Percentiles rank a stretch among this genome's conserved stretches.
Evolutionary conservation across 2,329 filamentous ascomycete species (phyloP).

Genomic region (Trichothecium roseum): DNA sequence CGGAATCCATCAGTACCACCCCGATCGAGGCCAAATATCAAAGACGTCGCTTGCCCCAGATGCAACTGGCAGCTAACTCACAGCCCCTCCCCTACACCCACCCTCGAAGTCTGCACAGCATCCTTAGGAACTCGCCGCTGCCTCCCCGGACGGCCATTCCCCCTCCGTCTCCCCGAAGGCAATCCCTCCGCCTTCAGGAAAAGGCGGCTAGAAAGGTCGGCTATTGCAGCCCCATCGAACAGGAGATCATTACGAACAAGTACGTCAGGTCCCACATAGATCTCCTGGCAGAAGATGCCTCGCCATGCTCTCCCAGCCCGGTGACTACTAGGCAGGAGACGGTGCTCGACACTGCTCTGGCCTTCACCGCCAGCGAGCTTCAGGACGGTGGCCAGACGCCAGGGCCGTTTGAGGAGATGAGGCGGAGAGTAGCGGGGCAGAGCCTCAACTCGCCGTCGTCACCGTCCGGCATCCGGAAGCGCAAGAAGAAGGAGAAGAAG

Average conservation of each 20-base stretch:
- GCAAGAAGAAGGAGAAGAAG: slow-evolving; percentile 47
- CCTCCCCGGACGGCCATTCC: slow-evolving; percentile 40
- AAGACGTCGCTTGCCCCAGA: not conserved
- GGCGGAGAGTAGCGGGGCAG: slow-evolving; percentile 42
- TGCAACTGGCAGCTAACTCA: slow-evolving; percentile 1
- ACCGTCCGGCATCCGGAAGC: slow-evolving; percentile 39
- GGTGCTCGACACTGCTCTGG: slow-evolving; percentile 37
- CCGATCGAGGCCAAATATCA: not conserved
- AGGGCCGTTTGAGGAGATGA: slow-evolving; percentile 54
- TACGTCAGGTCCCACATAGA: slow-evolving; percentile 56
- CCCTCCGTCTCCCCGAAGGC: slow-evolving; percentile 41
- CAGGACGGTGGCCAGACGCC: slow-evolving; percentile 53
- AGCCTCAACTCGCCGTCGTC: slow-evolving; percentile 29
- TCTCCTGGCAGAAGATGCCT: slow-evolving; percentile 46
- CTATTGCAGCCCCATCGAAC: slow-evolving; percentile 52
- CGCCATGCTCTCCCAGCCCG: slow-evolving; percentile 30
- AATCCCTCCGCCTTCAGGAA: slow-evolving; percentile 43
- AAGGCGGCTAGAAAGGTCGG: slow-evolving; percentile 45
- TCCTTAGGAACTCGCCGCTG: slow-evolving; percentile 55
- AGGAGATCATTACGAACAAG: slow-evolving; percentile 52
- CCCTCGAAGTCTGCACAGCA: slow-evolving; percentile 49
- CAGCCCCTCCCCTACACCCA: slow-evolving; percentile 43
- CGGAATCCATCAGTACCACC: not conserved
- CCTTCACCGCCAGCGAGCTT: slow-evolving; percentile 43
- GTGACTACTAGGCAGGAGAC: slow-evolving; percentile 22